phyloP scores from a whole-genome alignment of 441 rosid genomes.

The Pelargonium cotyledonis region DNA sequence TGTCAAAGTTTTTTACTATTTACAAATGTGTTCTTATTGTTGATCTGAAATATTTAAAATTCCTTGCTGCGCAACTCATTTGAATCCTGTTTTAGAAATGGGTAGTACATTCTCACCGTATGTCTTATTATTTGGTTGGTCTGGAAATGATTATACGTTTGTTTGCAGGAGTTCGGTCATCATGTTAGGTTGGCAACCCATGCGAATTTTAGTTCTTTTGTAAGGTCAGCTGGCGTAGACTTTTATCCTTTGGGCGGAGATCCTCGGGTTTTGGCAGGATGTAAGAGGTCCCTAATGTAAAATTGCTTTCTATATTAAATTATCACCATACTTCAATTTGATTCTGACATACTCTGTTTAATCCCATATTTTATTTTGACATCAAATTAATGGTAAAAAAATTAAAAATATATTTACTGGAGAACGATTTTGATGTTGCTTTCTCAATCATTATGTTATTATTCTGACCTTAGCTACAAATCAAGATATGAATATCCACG shows the following conservation, averaged over 20 bases:
- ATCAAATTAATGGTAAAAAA: neutral
- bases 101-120: neutral
- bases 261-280: conserved; percentile 91
- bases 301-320: conserved; percentile 20
- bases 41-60: too few species aligned
- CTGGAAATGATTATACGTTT: conserved; percentile 16
- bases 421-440: neutral
- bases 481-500: too few species aligned
- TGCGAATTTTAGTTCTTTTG: conserved; percentile 72
- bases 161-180: conserved; percentile 88
- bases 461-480: neutral
- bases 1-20: neutral
- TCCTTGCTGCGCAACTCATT: neutral
- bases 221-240: conserved; percentile 76
- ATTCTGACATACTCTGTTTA: conserved; percentile 8
- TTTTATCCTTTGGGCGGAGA: conserved; percentile 96
- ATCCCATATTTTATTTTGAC: neutral
- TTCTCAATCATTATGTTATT: neutral
- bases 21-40: too few species aligned
- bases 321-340: conserved; percentile 8
- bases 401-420: neutral
- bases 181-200: conserved; percentile 95
- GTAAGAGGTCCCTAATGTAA: conserved; percentile 48
- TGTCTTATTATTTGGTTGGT: conserved; percentile 9
- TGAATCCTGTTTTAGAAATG: neutral